Percentiles rank a stretch among this genome's conserved stretches.
These are phyloP conservation scores for Waltergamsia citrina DNA, from an alignment of 2,329 filamentous ascomycete species.

Conservation along the genomic window DNA sequence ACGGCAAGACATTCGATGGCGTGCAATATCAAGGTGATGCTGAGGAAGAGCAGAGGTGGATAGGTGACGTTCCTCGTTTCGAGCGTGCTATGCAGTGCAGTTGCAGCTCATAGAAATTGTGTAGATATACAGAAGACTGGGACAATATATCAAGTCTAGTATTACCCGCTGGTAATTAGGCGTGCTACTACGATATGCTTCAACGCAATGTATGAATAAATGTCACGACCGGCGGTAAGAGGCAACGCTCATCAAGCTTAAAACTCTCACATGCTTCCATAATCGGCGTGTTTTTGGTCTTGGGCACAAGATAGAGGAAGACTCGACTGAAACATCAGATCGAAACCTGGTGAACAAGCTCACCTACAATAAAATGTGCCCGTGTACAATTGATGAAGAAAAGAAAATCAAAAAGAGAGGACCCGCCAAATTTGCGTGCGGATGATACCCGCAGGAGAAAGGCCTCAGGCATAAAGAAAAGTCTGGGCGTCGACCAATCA, in stretches of 20 bases:
- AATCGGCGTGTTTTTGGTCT: constrained; percentile 54
- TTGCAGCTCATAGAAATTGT: constrained; percentile 66
- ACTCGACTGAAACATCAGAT: constrained; percentile 44
- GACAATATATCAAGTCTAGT: background rate
- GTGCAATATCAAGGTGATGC: constrained; percentile 46
- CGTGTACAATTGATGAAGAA: constrained; percentile 52
- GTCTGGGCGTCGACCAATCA: constrained; percentile 26
- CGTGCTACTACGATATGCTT: too few relatives aligned
- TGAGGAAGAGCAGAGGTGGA: constrained; percentile 74
- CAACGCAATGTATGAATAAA: constrained; percentile 13
- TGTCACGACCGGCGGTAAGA: constrained; percentile 71
- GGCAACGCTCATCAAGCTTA: constrained; percentile 50
- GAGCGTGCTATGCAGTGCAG: constrained; percentile 86
- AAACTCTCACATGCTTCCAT: constrained; percentile 61
- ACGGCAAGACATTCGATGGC: constrained; percentile 35
- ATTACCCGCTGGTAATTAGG: background rate
- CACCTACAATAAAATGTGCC: constrained; percentile 65
- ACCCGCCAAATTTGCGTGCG: constrained; percentile 1
- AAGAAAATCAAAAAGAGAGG: constrained; percentile 17
- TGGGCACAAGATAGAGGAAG: constrained; percentile 65
- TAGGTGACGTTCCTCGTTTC: constrained; percentile 71
- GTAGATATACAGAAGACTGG: background rate
- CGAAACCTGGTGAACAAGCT: constrained; percentile 40
- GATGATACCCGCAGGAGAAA: background rate
- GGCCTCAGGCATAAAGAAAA: constrained; percentile 27